Conservation (phyloP, 2,329 filamentous ascomycete genomes). For the Trichoderma hamatum region DNA sequence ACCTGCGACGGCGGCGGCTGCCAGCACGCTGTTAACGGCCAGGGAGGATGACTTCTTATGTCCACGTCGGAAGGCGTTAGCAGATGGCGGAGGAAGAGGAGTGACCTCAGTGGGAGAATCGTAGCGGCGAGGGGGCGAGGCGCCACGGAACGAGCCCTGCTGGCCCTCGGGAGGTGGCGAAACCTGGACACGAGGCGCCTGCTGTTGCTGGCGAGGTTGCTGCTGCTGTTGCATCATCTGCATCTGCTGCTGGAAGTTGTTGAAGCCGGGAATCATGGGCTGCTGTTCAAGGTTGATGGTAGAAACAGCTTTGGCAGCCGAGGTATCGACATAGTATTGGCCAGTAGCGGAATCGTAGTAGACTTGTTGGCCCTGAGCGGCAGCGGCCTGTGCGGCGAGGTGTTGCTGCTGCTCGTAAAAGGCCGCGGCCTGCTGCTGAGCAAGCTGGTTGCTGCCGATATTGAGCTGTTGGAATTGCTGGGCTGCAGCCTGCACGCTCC, state of each 20-base stretch:
- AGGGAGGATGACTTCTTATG: slow-evolving; percentile 90
- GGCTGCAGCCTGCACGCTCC: slow-evolving; percentile 78
- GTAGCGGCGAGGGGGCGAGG: slow-evolving; percentile 66
- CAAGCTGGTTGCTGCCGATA: slow-evolving; percentile 57
- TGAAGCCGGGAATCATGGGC: slow-evolving; percentile 43
- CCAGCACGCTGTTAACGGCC: slow-evolving; percentile 57
- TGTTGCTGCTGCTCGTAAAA: slow-evolving; percentile 44
- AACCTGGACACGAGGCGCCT: slow-evolving; percentile 75
- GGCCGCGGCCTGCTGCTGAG: slow-evolving; percentile 46
- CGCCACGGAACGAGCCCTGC: slow-evolving; percentile 60
- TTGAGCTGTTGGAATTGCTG: slow-evolving; percentile 81
- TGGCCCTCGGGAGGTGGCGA: slow-evolving; percentile 73
- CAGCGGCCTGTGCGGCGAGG: slow-evolving; percentile 42
- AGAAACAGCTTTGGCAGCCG: slow-evolving; percentile 50
- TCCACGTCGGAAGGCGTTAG: slow-evolving; percentile 87
- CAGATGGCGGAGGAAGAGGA: slow-evolving; percentile 83
- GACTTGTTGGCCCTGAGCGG: slow-evolving; percentile 70
- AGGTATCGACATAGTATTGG: slow-evolving; percentile 79
- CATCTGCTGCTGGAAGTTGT: slow-evolving; percentile 39
- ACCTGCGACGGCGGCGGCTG: slow-evolving; percentile 49
- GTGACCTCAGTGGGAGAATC: slow-evolving; percentile 68
- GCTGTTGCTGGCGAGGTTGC: slow-evolving; percentile 33
- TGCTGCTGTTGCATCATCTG: slow-evolving; percentile 45
- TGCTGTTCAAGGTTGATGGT: slow-evolving; percentile 50
- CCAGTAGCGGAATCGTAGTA: slow-evolving; percentile 87